These are phyloP conservation scores for Kokia cookei DNA, from an alignment of 441 rosid genomes.

Conservation along the genomic window DNA sequence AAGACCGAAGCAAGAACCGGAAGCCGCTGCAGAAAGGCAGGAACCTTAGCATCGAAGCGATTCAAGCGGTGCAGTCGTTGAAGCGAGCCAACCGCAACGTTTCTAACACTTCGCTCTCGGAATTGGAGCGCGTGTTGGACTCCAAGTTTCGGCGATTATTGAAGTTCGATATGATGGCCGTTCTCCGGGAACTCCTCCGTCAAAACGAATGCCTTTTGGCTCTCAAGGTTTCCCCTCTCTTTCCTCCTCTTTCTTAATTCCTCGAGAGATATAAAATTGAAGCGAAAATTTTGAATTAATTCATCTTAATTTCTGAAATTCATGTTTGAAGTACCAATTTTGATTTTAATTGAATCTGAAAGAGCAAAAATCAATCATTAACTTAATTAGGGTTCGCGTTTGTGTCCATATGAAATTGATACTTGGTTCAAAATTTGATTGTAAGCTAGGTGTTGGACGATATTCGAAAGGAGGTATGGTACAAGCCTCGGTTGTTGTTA, in stretches of 20 bases:
- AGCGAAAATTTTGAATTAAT: background rate
- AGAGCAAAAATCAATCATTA: background rate
- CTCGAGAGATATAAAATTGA: background rate
- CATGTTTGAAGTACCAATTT: background rate
- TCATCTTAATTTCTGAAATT: background rate
- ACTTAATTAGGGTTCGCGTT: background rate
- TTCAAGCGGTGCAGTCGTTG: slow-evolving; percentile 27
- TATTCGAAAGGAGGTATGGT: slow-evolving; percentile 67
- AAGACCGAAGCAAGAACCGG: slow-evolving; percentile 63
- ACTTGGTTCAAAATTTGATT: background rate
- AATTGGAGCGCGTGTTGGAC: slow-evolving; percentile 32
- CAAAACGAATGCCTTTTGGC: slow-evolving; percentile 63
- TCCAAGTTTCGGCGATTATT: slow-evolving; percentile 64
- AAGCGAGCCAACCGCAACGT: slow-evolving; percentile 47
- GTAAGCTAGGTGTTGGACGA: slow-evolving; percentile 56
- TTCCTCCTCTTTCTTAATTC: background rate
- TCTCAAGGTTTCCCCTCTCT: slow-evolving; percentile 37
- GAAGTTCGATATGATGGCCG: slow-evolving; percentile 83
- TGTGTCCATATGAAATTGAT: background rate
- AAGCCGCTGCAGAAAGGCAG: slow-evolving; percentile 76
- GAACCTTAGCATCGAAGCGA: slow-evolving; percentile 83
- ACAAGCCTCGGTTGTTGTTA: slow-evolving; percentile 46
- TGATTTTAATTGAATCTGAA: background rate
- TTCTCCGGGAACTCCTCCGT: slow-evolving; percentile 73
- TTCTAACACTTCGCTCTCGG: slow-evolving; percentile 2